A percentile compares a stretch with the other conserved stretches of the same genome.
These are phyloP conservation scores for Puccinia novopanici DNA, from an alignment of 1,284 basidiomycete species.

Conservation along the genomic window DNA sequence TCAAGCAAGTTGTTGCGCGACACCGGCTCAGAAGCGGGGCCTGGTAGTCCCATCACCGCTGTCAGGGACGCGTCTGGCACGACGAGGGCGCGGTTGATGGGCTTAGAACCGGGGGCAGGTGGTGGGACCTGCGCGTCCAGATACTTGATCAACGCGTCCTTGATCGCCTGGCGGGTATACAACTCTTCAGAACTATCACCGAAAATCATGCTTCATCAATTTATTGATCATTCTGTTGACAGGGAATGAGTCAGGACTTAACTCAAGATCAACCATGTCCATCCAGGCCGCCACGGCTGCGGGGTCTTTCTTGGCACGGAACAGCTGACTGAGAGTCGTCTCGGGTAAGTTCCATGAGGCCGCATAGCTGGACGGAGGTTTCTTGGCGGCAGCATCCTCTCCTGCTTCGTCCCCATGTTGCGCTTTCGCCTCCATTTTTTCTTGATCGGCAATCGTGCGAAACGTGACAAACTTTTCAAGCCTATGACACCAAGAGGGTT, in stretches of 20 bases:
- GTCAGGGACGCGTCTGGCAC: neutral
- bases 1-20: neutral
- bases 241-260: neutral
- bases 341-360: neutral
- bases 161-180: constrained; percentile 19
- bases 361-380: neutral
- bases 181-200: constrained; percentile 7
- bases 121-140: neutral
- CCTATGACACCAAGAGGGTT: neutral
- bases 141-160: neutral
- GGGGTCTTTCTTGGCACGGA: constrained; percentile 5
- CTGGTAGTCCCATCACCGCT: neutral
- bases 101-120: neutral
- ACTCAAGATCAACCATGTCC: neutral
- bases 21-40: neutral
- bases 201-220: neutral
- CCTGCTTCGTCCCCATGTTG: neutral
- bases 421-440: neutral
- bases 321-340: neutral
- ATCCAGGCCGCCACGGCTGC: neutral
- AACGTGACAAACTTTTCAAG: constrained; percentile 7
- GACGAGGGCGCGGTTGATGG: neutral
- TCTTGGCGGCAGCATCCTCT: neutral
- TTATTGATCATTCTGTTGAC: neutral
- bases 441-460: constrained; percentile 42